Conservation (phyloP, 768 basidiomycete species). For the Boletus rex-veris region DNA sequence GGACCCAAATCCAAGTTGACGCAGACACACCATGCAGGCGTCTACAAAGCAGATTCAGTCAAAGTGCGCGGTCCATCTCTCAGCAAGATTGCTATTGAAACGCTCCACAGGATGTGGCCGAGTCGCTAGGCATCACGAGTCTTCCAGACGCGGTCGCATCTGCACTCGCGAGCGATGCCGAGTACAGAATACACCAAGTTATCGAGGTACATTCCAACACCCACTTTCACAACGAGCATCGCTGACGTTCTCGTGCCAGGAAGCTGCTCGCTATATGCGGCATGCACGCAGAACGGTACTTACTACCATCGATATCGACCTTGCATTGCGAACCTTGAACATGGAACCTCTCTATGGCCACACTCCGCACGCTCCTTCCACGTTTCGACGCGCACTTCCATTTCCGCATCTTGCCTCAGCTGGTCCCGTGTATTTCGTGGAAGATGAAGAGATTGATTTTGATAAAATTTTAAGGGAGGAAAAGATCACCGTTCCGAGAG, state of each 20-base stretch:
- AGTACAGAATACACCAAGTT: constrained; percentile 93
- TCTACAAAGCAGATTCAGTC: constrained; percentile 61
- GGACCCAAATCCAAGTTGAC: constrained; percentile 44
- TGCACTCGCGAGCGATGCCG: constrained; percentile 90
- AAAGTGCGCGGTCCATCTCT: constrained; percentile 42
- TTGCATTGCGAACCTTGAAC: constrained; percentile 90
- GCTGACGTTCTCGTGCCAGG: constrained; percentile 35
- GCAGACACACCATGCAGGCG: constrained; percentile 52
- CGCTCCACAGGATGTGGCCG: constrained; percentile 76
- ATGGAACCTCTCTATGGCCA: constrained; percentile 91
- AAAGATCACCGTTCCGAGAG: constrained; percentile 76
- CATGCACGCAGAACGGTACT: constrained; percentile 90
- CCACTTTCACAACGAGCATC: neutral
- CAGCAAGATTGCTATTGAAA: constrained; percentile 7
- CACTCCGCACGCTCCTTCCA: constrained; percentile 31
- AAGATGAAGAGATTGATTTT: constrained; percentile 98
- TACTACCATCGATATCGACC: constrained; percentile 87
- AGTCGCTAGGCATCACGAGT: constrained; percentile 72
- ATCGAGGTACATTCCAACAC: constrained; percentile 60
- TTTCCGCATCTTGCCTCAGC: constrained; percentile 43
- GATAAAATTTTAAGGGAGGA: constrained; percentile 86
- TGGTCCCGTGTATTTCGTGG: constrained; percentile 85
- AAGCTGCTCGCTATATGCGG: constrained; percentile 95
- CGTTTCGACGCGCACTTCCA: constrained; percentile 44
- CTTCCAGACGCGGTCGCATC: constrained; percentile 78